Percentiles rank a stretch among this genome's conserved stretches.
Conservation (phyloP, 179 eudicot genomes). For the Spinacia oleracea region DNA sequence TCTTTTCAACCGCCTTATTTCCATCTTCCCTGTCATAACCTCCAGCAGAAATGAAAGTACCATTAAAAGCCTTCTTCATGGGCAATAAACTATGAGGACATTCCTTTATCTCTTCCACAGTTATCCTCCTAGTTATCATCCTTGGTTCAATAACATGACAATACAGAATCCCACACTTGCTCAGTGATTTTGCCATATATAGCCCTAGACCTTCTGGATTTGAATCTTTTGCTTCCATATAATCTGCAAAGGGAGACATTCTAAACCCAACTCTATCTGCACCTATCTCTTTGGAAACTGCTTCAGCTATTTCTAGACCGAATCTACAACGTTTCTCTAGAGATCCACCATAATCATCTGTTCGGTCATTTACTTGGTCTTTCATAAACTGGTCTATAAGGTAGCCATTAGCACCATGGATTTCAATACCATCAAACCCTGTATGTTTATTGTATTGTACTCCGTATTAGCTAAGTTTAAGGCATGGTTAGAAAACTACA, state of each 20-base stretch:
- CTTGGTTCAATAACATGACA: constrained; percentile 39
- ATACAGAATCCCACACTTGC: constrained; percentile 26
- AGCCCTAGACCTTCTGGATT: constrained; percentile 40
- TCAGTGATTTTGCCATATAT: constrained; percentile 35
- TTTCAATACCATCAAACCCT: constrained; percentile 48
- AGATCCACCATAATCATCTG: constrained; percentile 45
- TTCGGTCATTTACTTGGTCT: constrained; percentile 40
- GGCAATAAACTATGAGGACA: constrained; percentile 27
- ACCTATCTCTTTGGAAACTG: constrained; percentile 26
- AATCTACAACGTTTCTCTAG: constrained; percentile 42
- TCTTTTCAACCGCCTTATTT: constrained; percentile 29
- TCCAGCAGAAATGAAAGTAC: constrained; percentile 40
- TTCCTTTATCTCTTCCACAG: constrained; percentile 16
- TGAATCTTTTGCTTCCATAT: constrained; percentile 35
- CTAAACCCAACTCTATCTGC: constrained; percentile 41
- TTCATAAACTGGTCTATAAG: constrained; percentile 42
- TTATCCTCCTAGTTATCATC: constrained; percentile 22
- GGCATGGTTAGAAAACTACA: too few species aligned
- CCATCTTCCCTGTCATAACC: constrained; percentile 39
- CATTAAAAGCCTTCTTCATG: constrained; percentile 36
- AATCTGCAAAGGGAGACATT: constrained; percentile 37
- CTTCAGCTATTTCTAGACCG: constrained; percentile 37
- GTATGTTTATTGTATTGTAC: too few species aligned
- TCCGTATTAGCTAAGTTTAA: too few species aligned
- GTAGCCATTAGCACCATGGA: constrained; percentile 46